Percentiles rank a stretch among this genome's conserved stretches.
Evolutionary conservation across 192 early-diverging fungal species (phyloP).

Genomic region (Gryganskiella cystojenkinii): DNA sequence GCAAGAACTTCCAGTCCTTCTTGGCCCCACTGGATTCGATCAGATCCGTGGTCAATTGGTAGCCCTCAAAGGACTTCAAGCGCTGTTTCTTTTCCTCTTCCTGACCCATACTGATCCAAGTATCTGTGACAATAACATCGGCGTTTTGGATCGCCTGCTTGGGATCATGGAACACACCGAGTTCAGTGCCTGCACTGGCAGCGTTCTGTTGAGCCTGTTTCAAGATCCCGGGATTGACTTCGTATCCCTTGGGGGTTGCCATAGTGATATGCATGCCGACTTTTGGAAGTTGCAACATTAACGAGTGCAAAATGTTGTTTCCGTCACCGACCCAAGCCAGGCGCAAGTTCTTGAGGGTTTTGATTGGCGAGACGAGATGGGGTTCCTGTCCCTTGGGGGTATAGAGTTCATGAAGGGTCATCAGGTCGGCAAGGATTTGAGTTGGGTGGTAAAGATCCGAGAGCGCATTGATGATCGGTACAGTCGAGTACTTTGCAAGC

Average conservation of each 20-base stretch:
- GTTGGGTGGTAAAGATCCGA: conserved; percentile 96
- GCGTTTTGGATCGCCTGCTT: conserved; percentile 80
- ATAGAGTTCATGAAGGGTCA: conserved; percentile 91
- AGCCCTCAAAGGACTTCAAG: conserved; percentile 86
- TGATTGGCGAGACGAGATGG: conserved; percentile 60
- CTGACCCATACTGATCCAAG: conserved; percentile 99
- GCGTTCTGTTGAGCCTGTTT: conserved; percentile 76
- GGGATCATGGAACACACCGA: conserved; percentile 75
- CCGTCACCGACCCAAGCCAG: conserved; percentile 99
- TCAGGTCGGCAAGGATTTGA: conserved; percentile 95
- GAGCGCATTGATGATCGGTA: conserved; percentile 97
- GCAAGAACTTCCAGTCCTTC: conserved; percentile 96
- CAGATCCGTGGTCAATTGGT: conserved; percentile 90
- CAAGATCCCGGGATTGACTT: conserved; percentile 74
- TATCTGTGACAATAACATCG: conserved; percentile 96
- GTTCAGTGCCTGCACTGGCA: conserved; percentile 54
- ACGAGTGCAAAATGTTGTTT: conserved; percentile 96
- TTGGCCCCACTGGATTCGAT: conserved; percentile 81
- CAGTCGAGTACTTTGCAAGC: conserved; percentile 86
- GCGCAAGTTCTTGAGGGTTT: conserved; percentile 73
- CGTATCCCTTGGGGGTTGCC: conserved; percentile 89
- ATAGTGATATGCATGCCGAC: conserved; percentile 84
- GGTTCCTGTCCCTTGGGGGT: conserved; percentile 53
- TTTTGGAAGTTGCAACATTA: conserved; percentile 90
- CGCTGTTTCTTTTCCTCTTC: conserved; percentile 90